These are phyloP conservation scores for Streptanthus diversifolius DNA, from an alignment of 345 rosid genomes.

Conservation along the genomic window DNA sequence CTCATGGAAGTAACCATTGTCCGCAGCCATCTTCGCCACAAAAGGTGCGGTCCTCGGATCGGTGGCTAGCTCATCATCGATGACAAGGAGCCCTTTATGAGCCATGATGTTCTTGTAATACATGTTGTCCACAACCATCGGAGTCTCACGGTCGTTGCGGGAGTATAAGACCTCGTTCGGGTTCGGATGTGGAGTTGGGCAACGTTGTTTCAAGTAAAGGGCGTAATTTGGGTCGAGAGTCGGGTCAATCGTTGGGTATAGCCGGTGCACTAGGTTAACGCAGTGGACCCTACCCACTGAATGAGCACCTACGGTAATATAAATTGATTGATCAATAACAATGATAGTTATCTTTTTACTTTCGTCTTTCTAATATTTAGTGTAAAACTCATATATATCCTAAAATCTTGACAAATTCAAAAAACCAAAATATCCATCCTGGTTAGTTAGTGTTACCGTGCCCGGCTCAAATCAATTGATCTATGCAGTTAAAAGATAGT, in stretches of 20 bases:
- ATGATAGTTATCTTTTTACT: not conserved
- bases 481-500: not conserved
- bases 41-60: slow-evolving; percentile 58
- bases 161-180: slow-evolving; percentile 55
- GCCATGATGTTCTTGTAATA: slow-evolving; percentile 62
- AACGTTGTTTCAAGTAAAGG: slow-evolving; percentile 54
- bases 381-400: not conserved
- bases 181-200: slow-evolving; percentile 57
- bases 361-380: not conserved
- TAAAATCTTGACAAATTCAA: not conserved
- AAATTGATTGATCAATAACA: slow-evolving; percentile 3
- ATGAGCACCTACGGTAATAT: slow-evolving; percentile 53
- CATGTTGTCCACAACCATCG: slow-evolving; percentile 73
- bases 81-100: slow-evolving; percentile 58
- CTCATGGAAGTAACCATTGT: slow-evolving; percentile 62
- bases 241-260: slow-evolving; percentile 71
- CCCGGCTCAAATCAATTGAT: not conserved
- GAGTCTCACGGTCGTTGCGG: slow-evolving; percentile 71
- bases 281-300: slow-evolving; percentile 88
- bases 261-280: slow-evolving; percentile 61
- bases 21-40: slow-evolving; percentile 68
- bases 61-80: slow-evolving; percentile 63
- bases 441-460: not conserved
- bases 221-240: slow-evolving; percentile 61
- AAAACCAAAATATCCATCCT: not conserved